Evolutionary conservation across 2,329 filamentous ascomycete genomes (phyloP), one percentile per base, ranked within the genome.

Genomic region (Aureobasidium leucospermi): DNA sequence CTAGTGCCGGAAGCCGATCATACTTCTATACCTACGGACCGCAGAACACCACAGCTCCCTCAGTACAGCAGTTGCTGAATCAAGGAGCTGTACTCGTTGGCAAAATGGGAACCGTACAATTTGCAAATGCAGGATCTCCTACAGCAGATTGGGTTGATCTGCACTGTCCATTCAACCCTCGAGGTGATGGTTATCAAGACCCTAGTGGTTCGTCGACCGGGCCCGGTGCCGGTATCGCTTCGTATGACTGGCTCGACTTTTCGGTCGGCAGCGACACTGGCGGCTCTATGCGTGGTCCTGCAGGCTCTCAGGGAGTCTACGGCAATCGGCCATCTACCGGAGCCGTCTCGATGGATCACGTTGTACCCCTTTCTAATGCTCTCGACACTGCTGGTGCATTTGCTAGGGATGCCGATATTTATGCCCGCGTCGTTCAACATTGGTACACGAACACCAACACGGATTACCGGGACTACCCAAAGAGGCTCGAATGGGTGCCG

Each of bases 211-310:
- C 67, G 0, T 73, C 70, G 0, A 66, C 69, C 1, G 72, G 71
- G 0, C 66, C 67, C n/a, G 71, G 67, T 1, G 69, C 67, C 41
- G 64, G 69, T 0, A 64, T 76, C 0, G 73, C 71, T 8, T 68
- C 70, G 0, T 76, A 76, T 60, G 67, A 71, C 34, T 76, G 74
- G 74, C 66, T 76, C 6, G 74, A 76, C 60, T 68, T 67, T 28
- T 69, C 72, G 6, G 69, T 75, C 46, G 74, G 74, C 2, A 69
- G 65, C 11, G 73, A 75, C 46, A 67, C 61, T 34, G 61, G 58
- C 23, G 28, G 29, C 28, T 62, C 53, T 10, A 62, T 65, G 23
- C 36, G 58, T 31, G n/a, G 62, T 7, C 62, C 62, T 15, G 60
- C 62, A 3, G 62, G 55, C 23, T 53, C 48, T 6, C 29, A 19